Evolutionary conservation across 768 basidiomycete species (phyloP).

Genomic region (Lyophyllum atratum): DNA sequence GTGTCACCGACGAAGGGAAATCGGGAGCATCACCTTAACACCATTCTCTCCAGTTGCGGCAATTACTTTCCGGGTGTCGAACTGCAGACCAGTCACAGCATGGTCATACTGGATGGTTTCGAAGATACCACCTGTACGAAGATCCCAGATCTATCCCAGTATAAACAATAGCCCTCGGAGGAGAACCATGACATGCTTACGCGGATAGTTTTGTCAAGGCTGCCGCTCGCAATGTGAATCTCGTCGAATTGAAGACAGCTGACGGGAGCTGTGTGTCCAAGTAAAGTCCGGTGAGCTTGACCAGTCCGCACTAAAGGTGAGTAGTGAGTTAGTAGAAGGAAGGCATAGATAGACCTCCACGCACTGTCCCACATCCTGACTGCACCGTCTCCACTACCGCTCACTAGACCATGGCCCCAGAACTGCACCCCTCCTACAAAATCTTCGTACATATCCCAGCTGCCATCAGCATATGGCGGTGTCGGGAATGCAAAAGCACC

Average conservation of each 20-base stretch:
- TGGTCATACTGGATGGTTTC: slow-evolving; percentile 92
- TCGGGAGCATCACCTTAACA: slow-evolving; percentile 63
- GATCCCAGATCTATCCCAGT: slow-evolving; percentile 86
- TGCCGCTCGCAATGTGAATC: slow-evolving; percentile 88
- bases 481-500: slow-evolving; percentile 80
- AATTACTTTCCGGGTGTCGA: slow-evolving; percentile 91
- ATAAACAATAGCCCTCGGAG: slow-evolving; percentile 5
- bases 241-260: slow-evolving; percentile 98
- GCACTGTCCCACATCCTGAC: slow-evolving; percentile 99
- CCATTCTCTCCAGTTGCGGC: slow-evolving; percentile 94
- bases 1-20: too few relatives aligned
- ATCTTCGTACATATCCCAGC: slow-evolving; percentile 94
- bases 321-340: background rate
- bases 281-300: slow-evolving; percentile 89
- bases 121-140: slow-evolving; percentile 83
- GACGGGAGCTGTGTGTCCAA: slow-evolving; percentile 92
- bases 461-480: slow-evolving; percentile 87
- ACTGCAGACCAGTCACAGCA: slow-evolving; percentile 89
- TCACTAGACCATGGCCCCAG: slow-evolving; percentile 97
- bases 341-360: slow-evolving; percentile 32
- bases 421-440: slow-evolving; percentile 98
- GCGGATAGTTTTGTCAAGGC: slow-evolving; percentile 89
- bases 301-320: slow-evolving; percentile 85
- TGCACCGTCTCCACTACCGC: slow-evolving; percentile 95
- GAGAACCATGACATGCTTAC: slow-evolving; percentile 43